These are phyloP conservation scores for Trypanosomatidae sp. DNA, from an alignment of 208 protist species.

Conservation along the genomic window DNA sequence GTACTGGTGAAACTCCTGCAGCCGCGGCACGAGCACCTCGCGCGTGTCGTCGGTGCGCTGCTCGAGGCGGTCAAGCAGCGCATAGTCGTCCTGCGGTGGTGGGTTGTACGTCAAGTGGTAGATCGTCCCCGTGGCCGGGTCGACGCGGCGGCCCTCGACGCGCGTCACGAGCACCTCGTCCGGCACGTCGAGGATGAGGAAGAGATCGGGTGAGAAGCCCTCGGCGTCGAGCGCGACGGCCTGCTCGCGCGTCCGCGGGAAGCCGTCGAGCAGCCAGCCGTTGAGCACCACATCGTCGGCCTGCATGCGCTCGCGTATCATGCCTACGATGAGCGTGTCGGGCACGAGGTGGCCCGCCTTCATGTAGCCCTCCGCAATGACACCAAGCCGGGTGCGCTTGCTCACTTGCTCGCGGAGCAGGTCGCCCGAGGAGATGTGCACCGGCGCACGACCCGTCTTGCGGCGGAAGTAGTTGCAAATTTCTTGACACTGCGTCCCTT, in stretches of 20 bases:
- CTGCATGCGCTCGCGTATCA: slow-evolving; percentile 53
- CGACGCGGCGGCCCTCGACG: slow-evolving; percentile 70
- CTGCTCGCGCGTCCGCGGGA: slow-evolving; percentile 75
- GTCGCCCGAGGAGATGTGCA: slow-evolving; percentile 81
- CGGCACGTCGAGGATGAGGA: slow-evolving; percentile 57
- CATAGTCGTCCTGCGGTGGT: slow-evolving; percentile 50
- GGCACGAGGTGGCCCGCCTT: slow-evolving; percentile 54
- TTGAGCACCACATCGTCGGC: slow-evolving; percentile 50
- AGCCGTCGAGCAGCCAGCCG: slow-evolving; percentile 89
- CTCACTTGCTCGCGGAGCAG: slow-evolving; percentile 61
- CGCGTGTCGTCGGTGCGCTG: slow-evolving; percentile 76
- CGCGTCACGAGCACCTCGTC: slow-evolving; percentile 72
- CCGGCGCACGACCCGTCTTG: slow-evolving; percentile 14
- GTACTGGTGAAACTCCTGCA: slow-evolving; percentile 57
- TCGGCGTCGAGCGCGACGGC: slow-evolving; percentile 49
- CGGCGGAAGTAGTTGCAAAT: slow-evolving; percentile 37
- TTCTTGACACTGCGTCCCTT: slow-evolving; percentile 59
- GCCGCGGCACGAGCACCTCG: slow-evolving; percentile 44
- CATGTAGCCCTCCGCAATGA: slow-evolving; percentile 49
- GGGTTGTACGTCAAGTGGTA: slow-evolving; percentile 87
- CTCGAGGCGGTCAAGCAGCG: slow-evolving; percentile 62
- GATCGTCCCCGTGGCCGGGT: slow-evolving; percentile 63
- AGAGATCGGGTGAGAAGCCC: slow-evolving; percentile 46
- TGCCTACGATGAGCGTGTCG: slow-evolving; percentile 47
- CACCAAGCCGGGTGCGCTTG: slow-evolving; percentile 34